phyloP scores from a whole-genome alignment of 257 asterid genomes.

The Solanum piurae region DNA sequence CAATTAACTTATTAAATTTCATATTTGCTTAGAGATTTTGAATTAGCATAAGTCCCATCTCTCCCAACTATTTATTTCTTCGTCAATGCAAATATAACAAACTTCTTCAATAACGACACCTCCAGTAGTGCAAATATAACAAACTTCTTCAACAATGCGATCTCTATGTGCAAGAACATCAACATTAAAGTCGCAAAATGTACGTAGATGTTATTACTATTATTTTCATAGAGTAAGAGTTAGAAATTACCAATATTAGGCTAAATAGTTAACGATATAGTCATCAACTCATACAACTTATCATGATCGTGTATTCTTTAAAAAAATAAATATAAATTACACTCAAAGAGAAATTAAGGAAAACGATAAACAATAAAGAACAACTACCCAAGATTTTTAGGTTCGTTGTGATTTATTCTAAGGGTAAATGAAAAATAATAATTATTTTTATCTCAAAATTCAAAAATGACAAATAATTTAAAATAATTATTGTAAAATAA shows the following conservation, averaged over 20 bases:
- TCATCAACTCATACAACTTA: not conserved
- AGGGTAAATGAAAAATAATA: too few relatives aligned
- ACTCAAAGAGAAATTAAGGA: not conserved
- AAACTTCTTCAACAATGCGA: conserved; percentile 8
- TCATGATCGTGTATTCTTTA: too few relatives aligned
- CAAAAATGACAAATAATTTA: not conserved
- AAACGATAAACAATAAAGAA: not conserved
- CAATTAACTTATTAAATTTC: too few relatives aligned
- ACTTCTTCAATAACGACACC: conserved; percentile 4
- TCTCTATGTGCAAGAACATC: too few relatives aligned
- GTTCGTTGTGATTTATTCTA: not conserved
- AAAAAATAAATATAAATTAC: not conserved
- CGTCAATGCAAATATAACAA: conserved; percentile 13
- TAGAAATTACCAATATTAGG: too few relatives aligned
- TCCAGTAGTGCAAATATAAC: too few relatives aligned
- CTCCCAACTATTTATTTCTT: conserved; percentile 6
- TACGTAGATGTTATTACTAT: too few relatives aligned
- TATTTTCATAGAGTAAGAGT: too few relatives aligned
- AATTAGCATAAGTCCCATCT: too few relatives aligned
- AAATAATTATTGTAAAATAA: not conserved
- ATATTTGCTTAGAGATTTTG: too few relatives aligned
- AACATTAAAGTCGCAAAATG: too few relatives aligned
- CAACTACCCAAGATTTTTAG: not conserved
- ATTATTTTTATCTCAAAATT: not conserved
- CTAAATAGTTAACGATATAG: not conserved